Base-by-base conservation (phyloP, 179 eudicot species). In the Beta corolliflora region DNA sequence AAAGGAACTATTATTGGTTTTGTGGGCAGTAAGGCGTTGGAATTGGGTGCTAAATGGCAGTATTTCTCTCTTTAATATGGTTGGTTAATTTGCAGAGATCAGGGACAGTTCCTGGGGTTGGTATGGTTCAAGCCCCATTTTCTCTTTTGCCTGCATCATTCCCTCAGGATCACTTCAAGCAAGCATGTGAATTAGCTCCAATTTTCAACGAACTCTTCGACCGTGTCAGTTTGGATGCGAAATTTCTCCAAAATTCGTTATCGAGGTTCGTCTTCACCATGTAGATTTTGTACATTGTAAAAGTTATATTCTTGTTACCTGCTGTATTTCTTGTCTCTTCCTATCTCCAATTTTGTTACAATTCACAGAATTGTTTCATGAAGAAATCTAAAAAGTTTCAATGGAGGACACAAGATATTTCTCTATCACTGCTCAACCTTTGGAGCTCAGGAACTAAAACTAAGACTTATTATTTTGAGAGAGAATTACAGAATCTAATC, bases 161-260 rank as follows among this genome's bases (percentile, higher is more conserved):
- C 81, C 97, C 98, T 4, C 94, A 88, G 83, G 83, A 83, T 88
- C 85, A 90, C 13, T 94, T 87, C 85, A 89, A 63, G 54, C 94
- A 94, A 87, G 99, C 98, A 61, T 91, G 97, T 79, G 97, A 91
- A 80, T 81, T 97, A 86, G 97, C 99, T 58, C 97, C 99, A 41
- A 87, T 97, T 73, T 94, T 97, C 83, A 97, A 94, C 87, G 99
- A 94, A 79, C 91, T 97, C 21, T 89, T 91, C 68, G 98, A 97
- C 80, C 97, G 98, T 52, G 97, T 97, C 56, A 97, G 99, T 89
- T 88, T 94, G 93, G 98, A 97, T 87, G 91, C 88, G 15, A 84
- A 90, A 73, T 97, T 97, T 83, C 83, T 97, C 59, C 98, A 94
- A 82, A 93, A 94, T 10, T 91, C 98, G 11, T 92, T 96, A 31